A percentile compares a stretch with the other conserved stretches of the same genome.
phyloP scores from a whole-genome alignment of 176 grass and related monocot species.

The Avena eriantha region DNA sequence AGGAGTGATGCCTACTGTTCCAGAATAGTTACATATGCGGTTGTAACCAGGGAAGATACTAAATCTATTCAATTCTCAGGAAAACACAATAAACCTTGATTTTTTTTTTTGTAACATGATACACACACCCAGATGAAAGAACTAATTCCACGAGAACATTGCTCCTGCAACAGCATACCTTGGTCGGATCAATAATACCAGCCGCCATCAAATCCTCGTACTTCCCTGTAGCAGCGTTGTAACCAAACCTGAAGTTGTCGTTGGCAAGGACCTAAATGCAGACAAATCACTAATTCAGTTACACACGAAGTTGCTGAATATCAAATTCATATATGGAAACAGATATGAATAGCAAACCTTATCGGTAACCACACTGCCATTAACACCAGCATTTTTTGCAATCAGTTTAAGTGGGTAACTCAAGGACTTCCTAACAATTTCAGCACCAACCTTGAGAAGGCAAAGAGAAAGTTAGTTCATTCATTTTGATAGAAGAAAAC shows the following conservation, averaged over 20 bases:
- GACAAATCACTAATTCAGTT: background rate
- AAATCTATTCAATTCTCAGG: background rate
- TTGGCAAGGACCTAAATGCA: conserved; percentile 68
- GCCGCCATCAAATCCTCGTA: conserved; percentile 96
- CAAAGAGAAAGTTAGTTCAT: background rate
- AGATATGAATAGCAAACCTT: conserved; percentile 53
- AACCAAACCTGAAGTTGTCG: conserved; percentile 77
- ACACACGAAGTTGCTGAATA: background rate
- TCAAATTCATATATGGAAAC: background rate
- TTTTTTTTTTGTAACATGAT: background rate
- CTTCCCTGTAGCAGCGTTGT: conserved; percentile 92
- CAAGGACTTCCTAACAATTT: conserved; percentile 89
- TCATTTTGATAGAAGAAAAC: background rate
- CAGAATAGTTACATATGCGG: background rate
- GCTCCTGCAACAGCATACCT: conserved; percentile 46
- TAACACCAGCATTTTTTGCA: conserved; percentile 93
- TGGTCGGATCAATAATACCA: conserved; percentile 97
- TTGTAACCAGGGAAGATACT: background rate
- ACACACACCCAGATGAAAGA: background rate
- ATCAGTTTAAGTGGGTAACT: conserved; percentile 95
- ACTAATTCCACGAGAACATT: background rate
- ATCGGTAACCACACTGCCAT: conserved; percentile 86
- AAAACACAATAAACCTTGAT: background rate
- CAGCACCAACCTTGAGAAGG: conserved; percentile 75
- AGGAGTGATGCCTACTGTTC: background rate